phyloP scores from a whole-genome alignment of 495 filamentous ascomycete genomes.

The Chaetomium cochliodes region DNA sequence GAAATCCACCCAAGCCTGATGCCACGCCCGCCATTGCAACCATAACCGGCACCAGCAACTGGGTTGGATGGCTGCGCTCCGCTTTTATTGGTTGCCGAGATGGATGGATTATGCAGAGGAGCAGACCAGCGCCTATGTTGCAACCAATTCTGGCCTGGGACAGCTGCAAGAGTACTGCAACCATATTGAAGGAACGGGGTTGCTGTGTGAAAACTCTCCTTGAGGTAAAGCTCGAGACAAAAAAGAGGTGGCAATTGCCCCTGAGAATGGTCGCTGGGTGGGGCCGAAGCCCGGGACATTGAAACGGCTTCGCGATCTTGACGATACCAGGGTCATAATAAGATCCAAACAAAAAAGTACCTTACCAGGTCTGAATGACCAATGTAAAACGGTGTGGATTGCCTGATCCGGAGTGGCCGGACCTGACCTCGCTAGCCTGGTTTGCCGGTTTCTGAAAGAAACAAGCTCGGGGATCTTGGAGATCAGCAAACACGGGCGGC shows the following conservation, averaged over 20 bases:
- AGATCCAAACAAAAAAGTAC: too few species aligned
- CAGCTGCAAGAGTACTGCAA: too few species aligned
- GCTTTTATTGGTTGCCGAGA: conserved; percentile 9
- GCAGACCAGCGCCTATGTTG: conserved; percentile 13
- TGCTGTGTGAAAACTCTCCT: background rate
- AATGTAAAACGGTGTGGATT: background rate
- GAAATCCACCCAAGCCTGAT: background rate
- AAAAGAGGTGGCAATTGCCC: background rate
- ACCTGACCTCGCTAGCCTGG: background rate
- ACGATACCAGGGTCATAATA: background rate
- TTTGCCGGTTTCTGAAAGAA: background rate
- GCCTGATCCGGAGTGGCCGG: background rate
- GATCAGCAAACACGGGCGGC: background rate
- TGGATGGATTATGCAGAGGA: conserved; percentile 11
- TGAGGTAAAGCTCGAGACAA: background rate
- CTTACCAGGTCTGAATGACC: background rate
- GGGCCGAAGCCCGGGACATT: too few species aligned
- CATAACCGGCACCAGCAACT: background rate
- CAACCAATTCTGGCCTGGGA: background rate
- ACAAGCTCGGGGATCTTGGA: conserved; percentile 2
- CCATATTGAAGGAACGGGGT: background rate
- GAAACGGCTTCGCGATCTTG: background rate
- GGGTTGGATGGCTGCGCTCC: background rate
- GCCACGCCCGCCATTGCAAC: conserved; percentile 6
- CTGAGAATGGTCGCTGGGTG: too few species aligned